These are phyloP conservation scores for Gnomoniopsis smithogilvyi DNA, from an alignment of 2,329 filamentous ascomycete species.

Conservation along the genomic window DNA sequence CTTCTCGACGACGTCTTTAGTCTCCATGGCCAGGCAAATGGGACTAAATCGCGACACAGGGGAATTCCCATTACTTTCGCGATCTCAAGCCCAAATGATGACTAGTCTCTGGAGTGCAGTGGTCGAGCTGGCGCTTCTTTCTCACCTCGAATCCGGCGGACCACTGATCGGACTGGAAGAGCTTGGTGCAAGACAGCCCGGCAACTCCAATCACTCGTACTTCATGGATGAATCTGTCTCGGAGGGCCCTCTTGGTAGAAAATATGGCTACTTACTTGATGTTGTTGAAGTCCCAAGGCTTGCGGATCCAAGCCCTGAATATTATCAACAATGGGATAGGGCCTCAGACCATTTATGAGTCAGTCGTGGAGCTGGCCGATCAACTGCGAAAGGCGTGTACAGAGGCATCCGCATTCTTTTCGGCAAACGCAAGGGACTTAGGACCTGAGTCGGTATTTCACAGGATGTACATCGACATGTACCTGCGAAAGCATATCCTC, in stretches of 20 bases:
- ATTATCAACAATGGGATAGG: constrained; percentile 19
- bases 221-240: constrained; percentile 7
- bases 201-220: constrained; percentile 21
- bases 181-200: constrained; percentile 19
- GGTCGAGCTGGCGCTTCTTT: constrained; percentile 23
- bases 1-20: constrained; percentile 26
- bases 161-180: constrained; percentile 20
- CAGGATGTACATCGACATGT: constrained; percentile 24
- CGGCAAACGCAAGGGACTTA: background rate
- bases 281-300: constrained; percentile 20
- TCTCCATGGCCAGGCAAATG: constrained; percentile 28
- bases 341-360: constrained; percentile 16
- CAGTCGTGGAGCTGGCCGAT: constrained; percentile 17
- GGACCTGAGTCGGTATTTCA: constrained; percentile 19
- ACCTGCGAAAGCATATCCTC: constrained; percentile 23
- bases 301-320: constrained; percentile 22
- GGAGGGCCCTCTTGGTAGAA: background rate
- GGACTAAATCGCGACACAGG: constrained; percentile 28
- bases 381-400: constrained; percentile 21
- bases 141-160: constrained; percentile 23
- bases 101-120: constrained; percentile 28
- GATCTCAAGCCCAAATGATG: constrained; percentile 25
- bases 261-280: constrained; percentile 23
- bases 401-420: constrained; percentile 21
- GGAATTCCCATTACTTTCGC: constrained; percentile 18